Conservation (phyloP, 2,329 filamentous ascomycete genomes). For the Helicocarpus griseus region DNA sequence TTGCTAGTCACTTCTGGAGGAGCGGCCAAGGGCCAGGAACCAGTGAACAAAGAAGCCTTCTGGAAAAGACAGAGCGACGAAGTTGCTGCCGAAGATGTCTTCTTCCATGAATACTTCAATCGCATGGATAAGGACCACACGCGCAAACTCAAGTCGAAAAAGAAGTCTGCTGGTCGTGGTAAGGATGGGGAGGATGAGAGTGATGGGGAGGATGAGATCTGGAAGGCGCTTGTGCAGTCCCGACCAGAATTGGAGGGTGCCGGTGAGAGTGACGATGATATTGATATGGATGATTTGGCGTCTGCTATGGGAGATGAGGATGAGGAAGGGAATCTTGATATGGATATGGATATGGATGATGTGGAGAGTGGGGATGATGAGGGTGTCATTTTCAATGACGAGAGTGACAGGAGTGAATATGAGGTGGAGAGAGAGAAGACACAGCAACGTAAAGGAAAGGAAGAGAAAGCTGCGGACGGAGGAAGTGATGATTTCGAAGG, state of each 20-base stretch:
- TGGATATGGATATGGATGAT: slow-evolving; percentile 29
- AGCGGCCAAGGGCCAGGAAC: slow-evolving; percentile 49
- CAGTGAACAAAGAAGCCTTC: slow-evolving; percentile 80
- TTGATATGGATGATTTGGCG: slow-evolving; percentile 47
- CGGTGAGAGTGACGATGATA: slow-evolving; percentile 49
- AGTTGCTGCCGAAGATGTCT: slow-evolving; percentile 82
- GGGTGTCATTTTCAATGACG: slow-evolving; percentile 39
- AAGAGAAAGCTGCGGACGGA: slow-evolving; percentile 31
- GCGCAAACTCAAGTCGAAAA: slow-evolving; percentile 48
- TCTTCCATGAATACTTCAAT: slow-evolving; percentile 97
- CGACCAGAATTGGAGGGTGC: slow-evolving; percentile 63
- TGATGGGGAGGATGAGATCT: slow-evolving; percentile 67
- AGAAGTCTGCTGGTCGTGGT: slow-evolving; percentile 36
- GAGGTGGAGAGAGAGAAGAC: slow-evolving; percentile 39
- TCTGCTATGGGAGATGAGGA: slow-evolving; percentile 40
- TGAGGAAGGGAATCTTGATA: slow-evolving; percentile 27
- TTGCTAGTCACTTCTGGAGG: slow-evolving; percentile 52
- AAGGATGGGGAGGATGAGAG: slow-evolving; percentile 37
- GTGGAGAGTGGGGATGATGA: slow-evolving; percentile 31
- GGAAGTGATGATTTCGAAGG: slow-evolving; percentile 24
- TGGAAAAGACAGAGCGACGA: slow-evolving; percentile 86
- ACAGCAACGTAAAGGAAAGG: too few species aligned
- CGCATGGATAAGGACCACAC: slow-evolving; percentile 55
- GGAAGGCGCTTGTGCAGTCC: slow-evolving; percentile 79
- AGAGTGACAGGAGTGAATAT: slow-evolving; percentile 40